Conservation (phyloP, 495 filamentous ascomycete species). For the Xylaria scruposa region DNA sequence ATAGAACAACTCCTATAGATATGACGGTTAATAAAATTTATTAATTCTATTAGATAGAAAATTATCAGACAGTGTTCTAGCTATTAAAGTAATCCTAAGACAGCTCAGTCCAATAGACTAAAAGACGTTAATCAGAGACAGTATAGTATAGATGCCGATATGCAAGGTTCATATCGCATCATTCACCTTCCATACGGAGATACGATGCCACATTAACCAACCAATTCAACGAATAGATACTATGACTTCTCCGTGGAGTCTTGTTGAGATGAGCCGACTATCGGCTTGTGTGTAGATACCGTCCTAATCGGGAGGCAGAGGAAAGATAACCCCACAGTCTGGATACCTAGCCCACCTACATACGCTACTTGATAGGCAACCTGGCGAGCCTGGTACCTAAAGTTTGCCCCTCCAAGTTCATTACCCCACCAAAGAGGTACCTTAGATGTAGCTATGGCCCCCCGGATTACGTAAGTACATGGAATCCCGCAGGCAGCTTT, state of each 20-base stretch:
- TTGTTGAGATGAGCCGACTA: slow-evolving; percentile 13
- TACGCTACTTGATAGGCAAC: too few relatives aligned
- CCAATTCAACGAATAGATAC: slow-evolving; percentile 2
- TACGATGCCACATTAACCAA: not conserved
- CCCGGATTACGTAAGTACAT: not conserved
- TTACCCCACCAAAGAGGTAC: too few relatives aligned
- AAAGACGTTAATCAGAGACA: not conserved
- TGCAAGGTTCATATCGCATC: slow-evolving; percentile 39
- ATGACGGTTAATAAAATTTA: not conserved
- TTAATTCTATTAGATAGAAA: not conserved
- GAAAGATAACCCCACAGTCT: not conserved
- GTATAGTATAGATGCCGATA: slow-evolving; percentile 34
- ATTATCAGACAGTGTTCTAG: not conserved
- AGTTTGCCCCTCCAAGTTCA: too few relatives aligned
- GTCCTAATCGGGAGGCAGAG: not conserved
- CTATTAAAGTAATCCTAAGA: not conserved
- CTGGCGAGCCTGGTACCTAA: too few relatives aligned
- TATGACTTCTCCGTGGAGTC: not conserved
- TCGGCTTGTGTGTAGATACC: not conserved
- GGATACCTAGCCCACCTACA: not conserved
- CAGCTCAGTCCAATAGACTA: not conserved
- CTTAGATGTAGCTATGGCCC: too few relatives aligned
- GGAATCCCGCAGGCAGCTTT: slow-evolving; percentile 8
- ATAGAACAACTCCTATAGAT: not conserved
- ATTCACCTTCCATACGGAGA: slow-evolving; percentile 21